Base-by-base conservation (phyloP, 2,329 filamentous ascomycete genomes). In the Clarireedia paspali region DNA sequence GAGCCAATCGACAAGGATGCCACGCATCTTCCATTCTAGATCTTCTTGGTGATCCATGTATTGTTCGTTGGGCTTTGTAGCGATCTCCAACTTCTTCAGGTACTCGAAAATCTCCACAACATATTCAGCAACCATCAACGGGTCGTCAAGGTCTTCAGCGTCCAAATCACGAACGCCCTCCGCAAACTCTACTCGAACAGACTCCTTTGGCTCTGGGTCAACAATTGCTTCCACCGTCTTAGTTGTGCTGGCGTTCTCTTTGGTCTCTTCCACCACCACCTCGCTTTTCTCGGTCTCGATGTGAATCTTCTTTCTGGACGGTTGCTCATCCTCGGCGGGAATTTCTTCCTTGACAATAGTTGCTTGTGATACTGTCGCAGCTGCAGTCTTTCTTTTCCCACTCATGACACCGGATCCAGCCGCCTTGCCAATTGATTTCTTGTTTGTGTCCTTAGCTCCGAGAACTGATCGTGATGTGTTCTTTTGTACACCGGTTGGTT, bases 81-180 rank as follows among this genome's bases (percentile, higher is more conserved):
- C 74, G 62, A 85, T 77, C 74, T 99, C 94, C 24, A 97, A 82
- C 65, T 95, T 85, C 67, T 84, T 86, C 62, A 97, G 81, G 73
- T 99, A 97, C 64, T 96, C 91, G 69, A 97, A 97, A 69, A 99
- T 97, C 70, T 99, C 94, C 58, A 87, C 87, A 50, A 95, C 91
- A 68, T 99, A 99, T 72, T 97, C 94, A 51, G 94, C 90, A 62
- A 95, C 94, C 94, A 99, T 97, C 66, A 96, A 79, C 26, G 95
- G 95, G 68, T 99, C 94, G 63, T 95, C 90, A 50, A 88, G 71
- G 66, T 99, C 94, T 71, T 97, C 94, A 50, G 77, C 78, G 68
- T 97, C 94, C 30, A 96, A 78, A 65, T 94, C 79, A 65, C 82
- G 77, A 54, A 82, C 78, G 48, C 73, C 72, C 24, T 71, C 67